Evolutionary conservation across 1,139 yeast species (phyloP), one percentile per base, ranked within the genome.

Genomic region (Saccharomycopsis hybrid): DNA sequence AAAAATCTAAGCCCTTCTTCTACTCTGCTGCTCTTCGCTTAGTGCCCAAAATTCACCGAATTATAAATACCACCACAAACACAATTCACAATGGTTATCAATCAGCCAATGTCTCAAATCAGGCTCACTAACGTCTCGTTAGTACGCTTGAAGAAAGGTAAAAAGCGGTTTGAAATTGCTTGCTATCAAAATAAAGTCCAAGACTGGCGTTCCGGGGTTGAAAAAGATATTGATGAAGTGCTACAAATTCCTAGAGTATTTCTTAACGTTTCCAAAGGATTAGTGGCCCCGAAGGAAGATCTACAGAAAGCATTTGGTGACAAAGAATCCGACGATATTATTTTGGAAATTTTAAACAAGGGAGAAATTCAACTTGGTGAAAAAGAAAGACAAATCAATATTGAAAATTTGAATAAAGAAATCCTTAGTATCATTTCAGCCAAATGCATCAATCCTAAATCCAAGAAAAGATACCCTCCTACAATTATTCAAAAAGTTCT

Each of bases 111-210:
- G 29, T 81, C 88, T 46, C 95, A 87, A 63, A 89, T 92, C 58
- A 85, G 81, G 63, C 76, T 92, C 60, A 92, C 98, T 49, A 92
- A 92, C 67, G 97, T 92, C 42, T 89, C 98, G 29, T 72, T 92
- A 54, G 97, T 92, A 48, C 76, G 94, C 48, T 82, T 92, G 80
- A 86, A 85, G 62, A 88, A 86, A 63, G 96, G 92, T 33, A 87
- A 87, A 63, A 86, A 87, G 66, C 71, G 97, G 56, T 92, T 89
- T 61, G 98, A 92, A 66, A 78, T 94, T 45, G 98, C 97, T 0
- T 92, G 98, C 63, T 92, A 92, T 65, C 97, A 88, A 62, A 92
- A 92, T 62, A 92, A 94, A 63, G 97, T 92, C 9, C 97, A 90
- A 63, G 98, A 92, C 66, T 92, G 92, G 82, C 74, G 97, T 59